A percentile compares a stretch with the other conserved stretches of the same genome.
phyloP scores from a whole-genome alignment of 2,329 filamentous ascomycete species.

The Trichoderma gracile region DNA sequence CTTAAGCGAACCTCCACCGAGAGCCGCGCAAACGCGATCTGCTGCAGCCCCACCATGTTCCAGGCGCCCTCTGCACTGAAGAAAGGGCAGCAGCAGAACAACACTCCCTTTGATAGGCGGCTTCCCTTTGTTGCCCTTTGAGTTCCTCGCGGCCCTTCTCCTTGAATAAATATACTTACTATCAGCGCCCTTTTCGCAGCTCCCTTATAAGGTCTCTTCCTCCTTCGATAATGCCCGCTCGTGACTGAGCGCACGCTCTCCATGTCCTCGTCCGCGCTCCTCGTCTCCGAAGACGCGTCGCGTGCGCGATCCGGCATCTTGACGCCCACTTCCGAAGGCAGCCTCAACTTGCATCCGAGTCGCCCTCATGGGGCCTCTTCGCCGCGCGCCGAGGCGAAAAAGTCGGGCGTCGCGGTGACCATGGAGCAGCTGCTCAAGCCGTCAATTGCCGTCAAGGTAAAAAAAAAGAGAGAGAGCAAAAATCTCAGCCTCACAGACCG shows the following conservation, averaged over 20 bases:
- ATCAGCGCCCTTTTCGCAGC: neutral
- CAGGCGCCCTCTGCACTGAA: neutral
- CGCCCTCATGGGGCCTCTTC: slow-evolving; percentile 36
- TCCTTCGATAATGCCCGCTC: slow-evolving; percentile 24
- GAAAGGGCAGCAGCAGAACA: slow-evolving; percentile 12
- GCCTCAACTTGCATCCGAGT: slow-evolving; percentile 33
- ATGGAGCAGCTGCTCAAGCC: slow-evolving; percentile 55
- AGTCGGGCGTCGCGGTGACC: slow-evolving; percentile 42
- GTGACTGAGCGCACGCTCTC: slow-evolving; percentile 30
- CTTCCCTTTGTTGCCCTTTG: neutral
- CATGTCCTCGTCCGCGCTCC: slow-evolving; percentile 40
- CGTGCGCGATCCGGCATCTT: slow-evolving; percentile 47
- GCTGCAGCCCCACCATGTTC: slow-evolving; percentile 14
- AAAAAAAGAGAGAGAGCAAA: too few relatives aligned
- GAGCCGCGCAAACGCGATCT: slow-evolving; percentile 18
- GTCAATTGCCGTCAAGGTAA: slow-evolving; percentile 55
- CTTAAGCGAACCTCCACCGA: neutral
- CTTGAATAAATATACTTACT: neutral
- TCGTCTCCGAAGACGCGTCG: slow-evolving; percentile 50
- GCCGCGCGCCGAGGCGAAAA: slow-evolving; percentile 39
- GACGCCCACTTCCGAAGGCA: slow-evolving; percentile 44
- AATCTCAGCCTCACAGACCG: too few relatives aligned
- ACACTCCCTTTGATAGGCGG: slow-evolving; percentile 18
- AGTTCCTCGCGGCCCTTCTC: neutral
- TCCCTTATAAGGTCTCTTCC: neutral